Base-by-base conservation (phyloP, 2,329 filamentous ascomycete species). In the Pseudogymnoascus sp. region DNA sequence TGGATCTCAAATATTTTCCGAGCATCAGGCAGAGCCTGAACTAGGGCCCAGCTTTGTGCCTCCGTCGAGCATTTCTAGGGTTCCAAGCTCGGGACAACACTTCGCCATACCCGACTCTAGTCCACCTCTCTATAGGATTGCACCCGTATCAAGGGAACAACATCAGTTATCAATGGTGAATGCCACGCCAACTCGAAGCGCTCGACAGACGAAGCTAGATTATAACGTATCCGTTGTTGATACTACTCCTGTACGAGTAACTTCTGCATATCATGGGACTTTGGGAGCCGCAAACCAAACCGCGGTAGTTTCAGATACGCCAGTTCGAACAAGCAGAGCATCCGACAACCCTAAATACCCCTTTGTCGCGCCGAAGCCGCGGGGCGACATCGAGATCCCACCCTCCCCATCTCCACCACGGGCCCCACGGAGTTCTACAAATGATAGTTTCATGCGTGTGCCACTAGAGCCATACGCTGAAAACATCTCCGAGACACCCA, bases 401-500 rank as follows among this genome's bases (percentile, higher is more conserved):
- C 56, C 33, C 33, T 35, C 56, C 6, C 19, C 56, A 12, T 35
- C 56, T 18, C 19, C 33, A 18, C 33, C 33, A 18, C 56, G 35
- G 3, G 35, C 56, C 13, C 33, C 33, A 39, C 56, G 56, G 19
- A 35, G 56, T 13, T 58, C 19, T 1, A 58, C 33, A 8, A 28
- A 23, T 15, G 56, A 35, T 21, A 5, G 55, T 65, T 28, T 30
- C 10, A 13, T 52, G 45, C 26, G 45, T 52, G 45, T 52, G 45
- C 45, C 45, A 19, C 1, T 26, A 3, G 45, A 52, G 15, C 45
- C 45, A 52, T 30, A 52, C 26, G 9, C 9, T 1, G 45, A 52
- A 2, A 64, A 68, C 34, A 67, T 69, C 3, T 61, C 66, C 26
- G 68, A 66, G 35, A 69, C 68, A n/a, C 68, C 68, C 8, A 66